A percentile compares a stretch with the other conserved stretches of the same genome.
phyloP scores from a whole-genome alignment of 495 filamentous ascomycete species.

The Tuber melanosporum region DNA sequence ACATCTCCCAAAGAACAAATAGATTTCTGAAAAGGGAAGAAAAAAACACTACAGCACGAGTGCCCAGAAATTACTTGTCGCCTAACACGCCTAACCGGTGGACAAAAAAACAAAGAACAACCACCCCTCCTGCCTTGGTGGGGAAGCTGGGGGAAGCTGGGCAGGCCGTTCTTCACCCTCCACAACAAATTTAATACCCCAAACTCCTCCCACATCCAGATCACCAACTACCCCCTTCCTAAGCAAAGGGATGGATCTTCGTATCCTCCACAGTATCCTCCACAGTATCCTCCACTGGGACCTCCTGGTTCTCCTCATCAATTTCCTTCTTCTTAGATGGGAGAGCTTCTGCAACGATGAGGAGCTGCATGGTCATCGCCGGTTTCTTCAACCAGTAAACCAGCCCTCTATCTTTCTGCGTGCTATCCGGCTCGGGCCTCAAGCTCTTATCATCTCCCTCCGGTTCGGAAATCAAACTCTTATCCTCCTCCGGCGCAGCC shows the following conservation, averaged over 20 bases:
- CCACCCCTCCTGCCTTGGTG: too few relatives aligned
- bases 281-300: not conserved
- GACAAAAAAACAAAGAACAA: too few relatives aligned
- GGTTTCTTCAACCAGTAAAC: not conserved
- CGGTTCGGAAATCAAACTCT: not conserved
- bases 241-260: not conserved
- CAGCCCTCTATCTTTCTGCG: not conserved
- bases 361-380: not conserved
- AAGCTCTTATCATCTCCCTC: not conserved
- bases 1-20: too few relatives aligned
- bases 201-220: not conserved
- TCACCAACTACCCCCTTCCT: not conserved
- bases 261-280: not conserved
- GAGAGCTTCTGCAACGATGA: not conserved
- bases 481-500: not conserved
- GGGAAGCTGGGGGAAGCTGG: too few relatives aligned
- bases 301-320: not conserved
- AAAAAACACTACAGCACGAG: too few relatives aligned
- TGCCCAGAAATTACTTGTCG: too few relatives aligned
- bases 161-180: not conserved
- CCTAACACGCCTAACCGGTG: too few relatives aligned
- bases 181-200: not conserved
- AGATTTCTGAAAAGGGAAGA: too few relatives aligned
- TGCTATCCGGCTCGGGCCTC: not conserved
- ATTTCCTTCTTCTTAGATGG: not conserved